Base-by-base conservation (phyloP, 305 asterid genomes). In the Fraxinus ornus region DNA sequence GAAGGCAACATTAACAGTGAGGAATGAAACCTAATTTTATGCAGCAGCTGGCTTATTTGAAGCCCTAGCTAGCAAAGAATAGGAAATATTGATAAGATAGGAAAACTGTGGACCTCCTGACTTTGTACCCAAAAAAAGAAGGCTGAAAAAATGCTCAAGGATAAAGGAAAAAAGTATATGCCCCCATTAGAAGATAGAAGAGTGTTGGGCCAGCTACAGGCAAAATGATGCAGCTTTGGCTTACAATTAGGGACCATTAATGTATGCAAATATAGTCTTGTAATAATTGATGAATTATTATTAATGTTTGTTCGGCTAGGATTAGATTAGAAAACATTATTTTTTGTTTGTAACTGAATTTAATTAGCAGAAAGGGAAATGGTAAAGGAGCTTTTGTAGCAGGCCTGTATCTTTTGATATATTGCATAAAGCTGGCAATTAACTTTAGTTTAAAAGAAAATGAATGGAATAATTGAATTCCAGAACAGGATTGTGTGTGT, bases 241-340 rank as follows among this genome's bases (percentile, higher is more conserved):
- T 80, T 32, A 64, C 60, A 86, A 64, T 82, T 72, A 81, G 84
- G 88, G 88, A 79, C 87, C 90, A 83, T 83, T 77, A 55, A 55
- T 55, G 37, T 81, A 84, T 81, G 73, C 47, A 81, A 75, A 83
- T 81, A 83, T 82, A 86, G 84, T 86, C 75, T 71, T 90, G 90
- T 84, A 90, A 94, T 92, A 90, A 91, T 92, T 90, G 87, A 86
- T 72, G 86, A 87, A 89, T 87, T 86, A 86, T 91, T 86, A 87
- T 89, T 83, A 87, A 83, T 78, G 87, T 62, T 80, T 80, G 72
- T 80, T 79, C 80, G 75, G 83, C 24, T 55, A 55, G 76, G 47
- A 77, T 83, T 78, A 49, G 80, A 74, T 85, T 70, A 80, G 49
- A 13, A 39, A 78, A 57, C 75, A 62, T 81, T 86, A 86, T 82